These are phyloP conservation scores for Cercospora sesami DNA, from an alignment of 2,329 filamentous ascomycete species.

Conservation along the genomic window DNA sequence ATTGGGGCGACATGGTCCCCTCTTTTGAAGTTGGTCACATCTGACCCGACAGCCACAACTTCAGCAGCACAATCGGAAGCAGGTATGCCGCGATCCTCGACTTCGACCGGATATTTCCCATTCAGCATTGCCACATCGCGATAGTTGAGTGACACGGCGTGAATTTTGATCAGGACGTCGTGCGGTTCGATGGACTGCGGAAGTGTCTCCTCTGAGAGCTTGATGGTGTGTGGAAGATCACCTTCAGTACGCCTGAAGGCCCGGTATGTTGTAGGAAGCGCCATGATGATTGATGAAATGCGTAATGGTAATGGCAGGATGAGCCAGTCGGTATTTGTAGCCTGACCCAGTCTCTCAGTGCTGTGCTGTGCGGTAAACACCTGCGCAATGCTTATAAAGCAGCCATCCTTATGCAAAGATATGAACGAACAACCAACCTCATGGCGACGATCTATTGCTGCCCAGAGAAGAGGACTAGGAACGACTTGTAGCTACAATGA, in stretches of 20 bases:
- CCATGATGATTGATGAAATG: background rate
- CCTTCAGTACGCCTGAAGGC: background rate
- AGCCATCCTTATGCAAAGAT: background rate
- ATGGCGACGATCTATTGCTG: background rate
- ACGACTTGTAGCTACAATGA: background rate
- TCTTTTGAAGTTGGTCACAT: constrained; percentile 25
- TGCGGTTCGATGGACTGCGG: background rate
- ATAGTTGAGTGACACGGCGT: constrained; percentile 55
- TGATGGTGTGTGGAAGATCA: background rate
- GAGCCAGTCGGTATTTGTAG: background rate
- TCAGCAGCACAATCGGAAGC: constrained; percentile 39
- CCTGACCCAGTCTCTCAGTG: background rate
- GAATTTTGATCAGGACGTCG: constrained; percentile 47
- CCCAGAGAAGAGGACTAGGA: background rate
- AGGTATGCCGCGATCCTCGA: constrained; percentile 32
- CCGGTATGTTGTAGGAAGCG: background rate
- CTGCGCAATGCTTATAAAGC: background rate
- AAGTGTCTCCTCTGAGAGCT: background rate
- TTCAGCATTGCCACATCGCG: constrained; percentile 46
- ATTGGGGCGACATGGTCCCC: constrained; percentile 32
- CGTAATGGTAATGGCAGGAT: background rate
- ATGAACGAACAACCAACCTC: background rate
- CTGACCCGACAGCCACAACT: constrained; percentile 26
- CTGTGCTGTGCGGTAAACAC: background rate
- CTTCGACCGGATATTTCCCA: constrained; percentile 37